A percentile compares a stretch with the other conserved stretches of the same genome.
Conservation (phyloP, 1,284 basidiomycete species). For the Omphalotus olearius region DNA sequence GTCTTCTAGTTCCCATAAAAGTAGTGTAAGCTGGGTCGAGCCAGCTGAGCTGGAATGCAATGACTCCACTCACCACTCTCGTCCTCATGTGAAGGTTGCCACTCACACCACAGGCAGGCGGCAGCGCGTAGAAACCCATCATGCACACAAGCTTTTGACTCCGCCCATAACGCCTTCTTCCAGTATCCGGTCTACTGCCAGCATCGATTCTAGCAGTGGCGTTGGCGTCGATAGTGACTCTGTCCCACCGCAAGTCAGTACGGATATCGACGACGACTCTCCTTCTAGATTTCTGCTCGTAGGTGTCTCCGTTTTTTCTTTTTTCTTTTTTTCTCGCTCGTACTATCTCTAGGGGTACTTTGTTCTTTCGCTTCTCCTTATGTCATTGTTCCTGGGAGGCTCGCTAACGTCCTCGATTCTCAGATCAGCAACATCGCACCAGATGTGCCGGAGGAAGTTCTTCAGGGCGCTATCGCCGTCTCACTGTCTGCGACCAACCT, state of each 20-base stretch:
- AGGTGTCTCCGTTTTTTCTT: slow-evolving; percentile 12
- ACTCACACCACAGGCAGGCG: slow-evolving; percentile 19
- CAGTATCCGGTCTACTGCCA: slow-evolving; percentile 34
- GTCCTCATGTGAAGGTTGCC: slow-evolving; percentile 6
- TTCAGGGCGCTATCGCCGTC: slow-evolving; percentile 30
- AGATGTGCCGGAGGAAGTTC: slow-evolving; percentile 26
- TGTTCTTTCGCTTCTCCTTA: slow-evolving; percentile 11
- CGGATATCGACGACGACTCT: slow-evolving; percentile 20
- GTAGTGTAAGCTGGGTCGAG: not conserved
- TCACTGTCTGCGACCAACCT: slow-evolving; percentile 17
- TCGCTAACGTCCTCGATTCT: not conserved
- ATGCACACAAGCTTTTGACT: slow-evolving; percentile 39
- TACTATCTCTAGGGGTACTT: not conserved
- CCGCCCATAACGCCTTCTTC: slow-evolving; percentile 57
- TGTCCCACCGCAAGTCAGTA: not conserved
- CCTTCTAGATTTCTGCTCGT: slow-evolving; percentile 45
- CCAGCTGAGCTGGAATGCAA: not conserved
- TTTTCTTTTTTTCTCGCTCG: not conserved
- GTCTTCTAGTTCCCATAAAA: slow-evolving; percentile 20
- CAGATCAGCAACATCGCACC: slow-evolving; percentile 32
- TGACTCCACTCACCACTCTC: not conserved
- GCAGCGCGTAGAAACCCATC: slow-evolving; percentile 22
- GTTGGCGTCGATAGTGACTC: slow-evolving; percentile 4
- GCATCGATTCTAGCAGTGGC: slow-evolving; percentile 25
- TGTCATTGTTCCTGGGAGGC: too few relatives aligned